Conservation (phyloP, 148 eudicot species). For the Camellia lanceoleosa region DNA sequence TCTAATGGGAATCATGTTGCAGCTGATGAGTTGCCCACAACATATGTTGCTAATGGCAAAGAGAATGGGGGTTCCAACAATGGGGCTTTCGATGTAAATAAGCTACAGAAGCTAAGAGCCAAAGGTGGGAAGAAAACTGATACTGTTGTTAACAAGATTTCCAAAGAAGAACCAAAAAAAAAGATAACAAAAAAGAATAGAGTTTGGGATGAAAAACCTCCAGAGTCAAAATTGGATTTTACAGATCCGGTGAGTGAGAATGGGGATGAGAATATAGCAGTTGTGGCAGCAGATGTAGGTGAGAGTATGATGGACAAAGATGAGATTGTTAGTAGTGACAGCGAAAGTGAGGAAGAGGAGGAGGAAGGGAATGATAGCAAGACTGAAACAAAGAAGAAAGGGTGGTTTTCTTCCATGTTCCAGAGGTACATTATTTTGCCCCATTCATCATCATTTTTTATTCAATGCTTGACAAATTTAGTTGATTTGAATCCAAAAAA, state of each 20-base stretch:
- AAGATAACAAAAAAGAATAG: slow-evolving; percentile 80
- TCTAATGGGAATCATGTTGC: slow-evolving; percentile 37
- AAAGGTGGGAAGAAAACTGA: slow-evolving; percentile 84
- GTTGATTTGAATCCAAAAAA: neutral
- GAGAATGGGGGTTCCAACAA: slow-evolving; percentile 52
- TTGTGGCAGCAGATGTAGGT: slow-evolving; percentile 54
- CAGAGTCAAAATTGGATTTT: slow-evolving; percentile 69
- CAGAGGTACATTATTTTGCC: slow-evolving; percentile 54
- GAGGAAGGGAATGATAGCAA: slow-evolving; percentile 41
- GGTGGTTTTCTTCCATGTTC: slow-evolving; percentile 96
- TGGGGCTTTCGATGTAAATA: slow-evolving; percentile 93
- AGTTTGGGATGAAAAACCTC: slow-evolving; percentile 82
- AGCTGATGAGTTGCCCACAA: slow-evolving; percentile 23
- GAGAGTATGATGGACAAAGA: slow-evolving; percentile 99
- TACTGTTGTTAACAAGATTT: slow-evolving; percentile 46
- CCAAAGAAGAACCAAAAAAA: slow-evolving; percentile 70
- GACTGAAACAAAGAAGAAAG: slow-evolving; percentile 65
- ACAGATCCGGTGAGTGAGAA: slow-evolving; percentile 74
- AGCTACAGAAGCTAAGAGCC: slow-evolving; percentile 68
- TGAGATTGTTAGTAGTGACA: slow-evolving; percentile 83
- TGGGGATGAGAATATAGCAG: slow-evolving; percentile 47
- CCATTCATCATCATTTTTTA: neutral
- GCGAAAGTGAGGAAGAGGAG: slow-evolving; percentile 72
- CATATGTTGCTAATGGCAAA: slow-evolving; percentile 50
- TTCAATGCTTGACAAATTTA: neutral